phyloP scores from a whole-genome alignment of 768 basidiomycete genomes.

The Trametes punicea region DNA sequence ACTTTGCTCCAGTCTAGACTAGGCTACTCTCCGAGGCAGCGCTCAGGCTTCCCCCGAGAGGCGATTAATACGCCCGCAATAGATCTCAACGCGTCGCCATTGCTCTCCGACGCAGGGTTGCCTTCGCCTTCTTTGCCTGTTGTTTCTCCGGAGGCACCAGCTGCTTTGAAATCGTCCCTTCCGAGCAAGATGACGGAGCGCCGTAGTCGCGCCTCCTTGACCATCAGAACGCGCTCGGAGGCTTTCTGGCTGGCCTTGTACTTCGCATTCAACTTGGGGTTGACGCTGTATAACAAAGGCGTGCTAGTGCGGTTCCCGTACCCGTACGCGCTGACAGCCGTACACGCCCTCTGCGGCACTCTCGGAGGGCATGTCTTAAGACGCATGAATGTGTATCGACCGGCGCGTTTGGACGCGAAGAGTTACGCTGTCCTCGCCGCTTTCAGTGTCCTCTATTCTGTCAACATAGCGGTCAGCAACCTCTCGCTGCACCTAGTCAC shows the following conservation, averaged over 20 bases:
- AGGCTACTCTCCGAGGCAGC: conserved; percentile 21
- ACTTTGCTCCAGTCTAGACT: background rate
- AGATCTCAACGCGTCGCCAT: conserved; percentile 4
- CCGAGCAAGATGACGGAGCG: background rate
- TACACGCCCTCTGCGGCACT: conserved; percentile 85
- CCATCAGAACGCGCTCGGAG: conserved; percentile 18
- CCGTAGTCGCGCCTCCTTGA: background rate
- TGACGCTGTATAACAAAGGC: conserved; percentile 95
- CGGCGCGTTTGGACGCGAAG: conserved; percentile 46
- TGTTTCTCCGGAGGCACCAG: conserved; percentile 19
- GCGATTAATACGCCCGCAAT: conserved; percentile 3
- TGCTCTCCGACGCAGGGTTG: conserved; percentile 6
- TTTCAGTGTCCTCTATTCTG: conserved; percentile 88
- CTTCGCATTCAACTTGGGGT: conserved; percentile 85
- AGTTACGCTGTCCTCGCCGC: conserved; percentile 64
- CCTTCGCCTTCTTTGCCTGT: conserved; percentile 20
- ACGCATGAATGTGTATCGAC: conserved; percentile 53
- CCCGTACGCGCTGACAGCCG: conserved; percentile 90
- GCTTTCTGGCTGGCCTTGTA: conserved; percentile 74
- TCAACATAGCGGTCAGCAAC: conserved; percentile 96
- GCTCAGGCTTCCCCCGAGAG: conserved; percentile 14
- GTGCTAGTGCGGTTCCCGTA: conserved; percentile 92
- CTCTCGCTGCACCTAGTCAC: conserved; percentile 85
- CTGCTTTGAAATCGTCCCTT: background rate
- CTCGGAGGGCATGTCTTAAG: conserved; percentile 73